Conservation (phyloP, 2,329 filamentous ascomycete genomes). For the Alternaria triticina region DNA sequence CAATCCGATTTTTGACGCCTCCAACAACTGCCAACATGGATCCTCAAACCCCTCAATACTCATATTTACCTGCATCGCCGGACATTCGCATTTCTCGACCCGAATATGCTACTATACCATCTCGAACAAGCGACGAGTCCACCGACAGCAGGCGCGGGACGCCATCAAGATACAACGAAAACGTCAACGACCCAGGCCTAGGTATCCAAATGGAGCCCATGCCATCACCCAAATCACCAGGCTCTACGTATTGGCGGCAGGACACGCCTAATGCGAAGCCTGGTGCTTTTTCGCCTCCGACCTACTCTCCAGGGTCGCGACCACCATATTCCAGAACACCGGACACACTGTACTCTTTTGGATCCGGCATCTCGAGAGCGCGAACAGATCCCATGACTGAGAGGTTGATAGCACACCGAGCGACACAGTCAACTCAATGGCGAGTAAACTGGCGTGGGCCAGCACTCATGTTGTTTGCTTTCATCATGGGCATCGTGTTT, state of each 20-base stretch:
- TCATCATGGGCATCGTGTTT: constrained; percentile 37
- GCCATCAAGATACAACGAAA: constrained; percentile 24
- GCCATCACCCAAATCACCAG: constrained; percentile 29
- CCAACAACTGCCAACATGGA: constrained; percentile 6
- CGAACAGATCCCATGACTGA: constrained; percentile 40
- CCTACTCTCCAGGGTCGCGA: constrained; percentile 13
- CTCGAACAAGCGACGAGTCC: constrained; percentile 25
- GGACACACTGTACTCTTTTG: constrained; percentile 27
- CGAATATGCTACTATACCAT: constrained; percentile 21
- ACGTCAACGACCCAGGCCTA: constrained; percentile 28
- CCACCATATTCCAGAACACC: constrained; percentile 27
- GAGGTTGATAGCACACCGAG: constrained; percentile 37
- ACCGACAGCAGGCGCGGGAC: constrained; percentile 12
- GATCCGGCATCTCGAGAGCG: constrained; percentile 27
- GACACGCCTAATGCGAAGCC: constrained; percentile 19
- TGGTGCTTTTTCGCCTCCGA: constrained; percentile 25
- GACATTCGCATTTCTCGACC: constrained; percentile 21
- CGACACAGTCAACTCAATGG: constrained; percentile 41
- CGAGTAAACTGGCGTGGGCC: constrained; percentile 48
- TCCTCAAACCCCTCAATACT: constrained; percentile 2
- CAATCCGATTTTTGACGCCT: neutral
- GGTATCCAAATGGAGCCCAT: constrained; percentile 37
- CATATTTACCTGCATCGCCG: constrained; percentile 26
- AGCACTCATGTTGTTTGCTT: constrained; percentile 30
- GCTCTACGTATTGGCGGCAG: constrained; percentile 23